A percentile compares a stretch with the other conserved stretches of the same genome.
Conservation (phyloP, 1,284 basidiomycete genomes). For the Rhodotorula sp. region DNA sequence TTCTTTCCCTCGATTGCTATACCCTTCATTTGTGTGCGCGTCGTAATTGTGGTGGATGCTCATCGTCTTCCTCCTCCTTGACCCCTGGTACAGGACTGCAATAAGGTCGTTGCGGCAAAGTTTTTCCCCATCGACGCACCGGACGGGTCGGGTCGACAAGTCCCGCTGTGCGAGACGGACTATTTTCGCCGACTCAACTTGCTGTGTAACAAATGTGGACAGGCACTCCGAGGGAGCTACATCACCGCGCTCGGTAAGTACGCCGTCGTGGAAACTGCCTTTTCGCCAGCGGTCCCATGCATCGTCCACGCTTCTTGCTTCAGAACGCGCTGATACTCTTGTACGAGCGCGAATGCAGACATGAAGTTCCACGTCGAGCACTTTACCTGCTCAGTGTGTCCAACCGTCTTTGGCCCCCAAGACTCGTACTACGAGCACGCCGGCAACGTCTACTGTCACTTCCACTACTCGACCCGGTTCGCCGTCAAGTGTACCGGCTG, state of each 20-base stretch:
- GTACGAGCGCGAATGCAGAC: conserved; percentile 58
- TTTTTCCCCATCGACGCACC: conserved; percentile 94
- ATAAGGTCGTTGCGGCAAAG: conserved; percentile 92
- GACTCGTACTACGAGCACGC: conserved; percentile 99
- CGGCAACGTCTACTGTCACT: conserved; percentile 92
- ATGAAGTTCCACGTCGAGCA: conserved; percentile 99
- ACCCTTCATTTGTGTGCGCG: neutral
- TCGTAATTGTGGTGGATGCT: neutral
- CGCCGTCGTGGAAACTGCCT: too few species aligned
- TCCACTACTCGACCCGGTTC: conserved; percentile 97
- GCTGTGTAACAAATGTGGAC: conserved; percentile 93
- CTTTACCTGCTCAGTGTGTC: conserved; percentile 96
- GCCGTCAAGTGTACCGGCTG: conserved; percentile 98
- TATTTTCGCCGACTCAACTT: conserved; percentile 95
- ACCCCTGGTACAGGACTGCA: conserved; percentile 78
- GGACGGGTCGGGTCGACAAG: conserved; percentile 64
- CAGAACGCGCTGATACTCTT: neutral
- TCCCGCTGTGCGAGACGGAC: conserved; percentile 94
- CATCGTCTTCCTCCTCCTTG: neutral
- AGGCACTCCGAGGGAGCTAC: conserved; percentile 92
- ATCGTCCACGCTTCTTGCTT: neutral
- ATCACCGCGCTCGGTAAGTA: conserved; percentile 97
- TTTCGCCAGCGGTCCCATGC: too few species aligned
- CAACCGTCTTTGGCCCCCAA: conserved; percentile 92
- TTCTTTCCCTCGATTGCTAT: too few species aligned